Evolutionary conservation across 257 asterid species (phyloP).

Genomic region (Nicotiana paniculata): DNA sequence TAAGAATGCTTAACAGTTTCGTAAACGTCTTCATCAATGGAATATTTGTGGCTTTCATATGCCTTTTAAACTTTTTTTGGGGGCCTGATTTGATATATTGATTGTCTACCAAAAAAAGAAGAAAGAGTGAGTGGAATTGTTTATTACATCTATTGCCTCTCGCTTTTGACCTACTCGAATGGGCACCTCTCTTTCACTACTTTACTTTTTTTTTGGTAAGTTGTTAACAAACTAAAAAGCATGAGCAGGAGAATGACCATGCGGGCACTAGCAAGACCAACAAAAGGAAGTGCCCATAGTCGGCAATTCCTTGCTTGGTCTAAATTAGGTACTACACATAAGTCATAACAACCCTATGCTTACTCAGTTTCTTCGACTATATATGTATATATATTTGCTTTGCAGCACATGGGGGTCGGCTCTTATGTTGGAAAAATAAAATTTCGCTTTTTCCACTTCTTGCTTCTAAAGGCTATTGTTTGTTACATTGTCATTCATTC

Average conservation of each 20-base stretch:
- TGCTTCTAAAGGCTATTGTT: too few relatives aligned
- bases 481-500: too few relatives aligned
- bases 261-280: neutral
- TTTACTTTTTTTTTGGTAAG: neutral
- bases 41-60: constrained; percentile 24
- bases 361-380: neutral
- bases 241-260: neutral
- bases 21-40: neutral
- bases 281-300: neutral
- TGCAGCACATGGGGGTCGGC: neutral
- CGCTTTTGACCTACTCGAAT: constrained; percentile 30
- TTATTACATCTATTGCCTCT: constrained; percentile 13
- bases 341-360: neutral
- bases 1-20: constrained; percentile 1
- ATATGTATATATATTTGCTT: neutral
- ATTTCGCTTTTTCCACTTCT: neutral
- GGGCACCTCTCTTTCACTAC: constrained; percentile 8
- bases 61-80: constrained; percentile 13
- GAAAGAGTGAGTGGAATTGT: neutral
- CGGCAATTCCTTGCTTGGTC: neutral
- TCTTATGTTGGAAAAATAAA: neutral
- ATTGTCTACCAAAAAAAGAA: neutral
- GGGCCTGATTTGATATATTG: constrained; percentile 11
- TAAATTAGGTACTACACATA: neutral
- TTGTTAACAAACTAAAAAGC: neutral